These are phyloP conservation scores for Pythium phragmitis DNA, from an alignment of 352 stramenopile genomes.

Conservation along the genomic window DNA sequence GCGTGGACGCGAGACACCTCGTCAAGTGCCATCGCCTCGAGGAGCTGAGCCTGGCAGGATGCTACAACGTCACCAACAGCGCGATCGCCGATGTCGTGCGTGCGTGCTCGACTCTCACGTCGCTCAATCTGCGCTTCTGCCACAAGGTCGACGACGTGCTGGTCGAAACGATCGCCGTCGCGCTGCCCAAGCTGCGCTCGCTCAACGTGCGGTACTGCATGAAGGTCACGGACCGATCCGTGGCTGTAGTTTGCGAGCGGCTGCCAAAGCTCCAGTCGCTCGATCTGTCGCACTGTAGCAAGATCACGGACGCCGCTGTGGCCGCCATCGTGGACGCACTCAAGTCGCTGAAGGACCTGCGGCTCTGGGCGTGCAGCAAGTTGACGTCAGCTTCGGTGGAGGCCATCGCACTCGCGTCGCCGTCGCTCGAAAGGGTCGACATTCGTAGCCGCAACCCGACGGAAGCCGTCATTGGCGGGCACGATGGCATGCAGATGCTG, in stretches of 20 bases:
- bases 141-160: conserved; percentile 85
- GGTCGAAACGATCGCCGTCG: conserved; percentile 46
- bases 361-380: conserved; percentile 81
- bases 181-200: conserved; percentile 52
- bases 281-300: conserved; percentile 81
- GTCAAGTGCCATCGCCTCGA: conserved; percentile 41
- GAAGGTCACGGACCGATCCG: conserved; percentile 75
- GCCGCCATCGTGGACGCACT: conserved; percentile 56
- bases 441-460: conserved; percentile 78
- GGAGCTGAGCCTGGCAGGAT: conserved; percentile 71
- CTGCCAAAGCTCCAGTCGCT: conserved; percentile 51
- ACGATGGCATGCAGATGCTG: conserved; percentile 72
- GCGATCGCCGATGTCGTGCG: conserved; percentile 55
- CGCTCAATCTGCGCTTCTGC: conserved; percentile 78
- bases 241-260: conserved; percentile 50
- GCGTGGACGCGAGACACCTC: conserved; percentile 50
- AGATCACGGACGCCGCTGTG: conserved; percentile 74
- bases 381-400: conserved; percentile 71
- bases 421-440: conserved; percentile 65
- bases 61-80: conserved; percentile 76
- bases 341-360: conserved; percentile 59
- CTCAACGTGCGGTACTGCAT: conserved; percentile 87
- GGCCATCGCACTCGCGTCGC: conserved; percentile 64
- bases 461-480: conserved; percentile 74
- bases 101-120: conserved; percentile 41